A percentile compares a stretch with the other conserved stretches of the same genome.
Evolutionary conservation across 176 grass and related monocot genomes (phyloP).

Genomic region (Juncus inflexus): DNA sequence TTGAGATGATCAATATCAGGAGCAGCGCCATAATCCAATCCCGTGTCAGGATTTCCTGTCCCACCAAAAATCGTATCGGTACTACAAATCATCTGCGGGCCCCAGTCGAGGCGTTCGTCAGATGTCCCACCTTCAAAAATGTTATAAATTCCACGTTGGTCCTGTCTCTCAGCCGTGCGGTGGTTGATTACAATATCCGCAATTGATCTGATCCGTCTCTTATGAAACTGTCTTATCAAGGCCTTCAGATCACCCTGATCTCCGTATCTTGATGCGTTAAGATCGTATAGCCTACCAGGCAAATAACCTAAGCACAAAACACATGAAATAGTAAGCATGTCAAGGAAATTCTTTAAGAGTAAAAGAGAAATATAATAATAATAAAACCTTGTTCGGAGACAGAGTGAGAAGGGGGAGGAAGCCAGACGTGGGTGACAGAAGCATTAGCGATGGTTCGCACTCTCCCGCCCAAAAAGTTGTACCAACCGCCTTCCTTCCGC

Average conservation of each 20-base stretch:
- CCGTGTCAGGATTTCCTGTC: constrained; percentile 67
- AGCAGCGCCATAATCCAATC: constrained; percentile 42
- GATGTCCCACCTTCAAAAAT: constrained; percentile 64
- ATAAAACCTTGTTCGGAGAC: constrained; percentile 3
- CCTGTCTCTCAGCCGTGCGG: constrained; percentile 53
- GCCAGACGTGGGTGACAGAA: constrained; percentile 33
- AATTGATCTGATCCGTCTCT: constrained; percentile 55
- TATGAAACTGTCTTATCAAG: constrained; percentile 48
- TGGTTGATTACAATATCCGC: constrained; percentile 96
- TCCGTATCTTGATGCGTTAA: constrained; percentile 61
- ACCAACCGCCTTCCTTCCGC: constrained; percentile 38
- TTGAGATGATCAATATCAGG: constrained; percentile 88
- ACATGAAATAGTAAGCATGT: too few species aligned
- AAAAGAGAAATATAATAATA: background rate
- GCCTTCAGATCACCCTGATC: constrained; percentile 60
- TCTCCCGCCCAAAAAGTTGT: constrained; percentile 24
- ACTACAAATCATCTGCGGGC: constrained; percentile 69
- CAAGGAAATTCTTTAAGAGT: background rate
- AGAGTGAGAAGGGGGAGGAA: constrained; percentile 25
- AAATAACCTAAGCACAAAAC: constrained; percentile 41
- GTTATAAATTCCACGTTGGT: constrained; percentile 59
- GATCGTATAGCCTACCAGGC: constrained; percentile 63
- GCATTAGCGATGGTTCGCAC: constrained; percentile 17
- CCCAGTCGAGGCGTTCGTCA: constrained; percentile 70
- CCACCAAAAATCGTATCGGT: constrained; percentile 55